Evolutionary conservation across 73 alveolate genomes (phyloP), one percentile per base, ranked within the genome.

Genomic region (Blepharisma japonicum): DNA sequence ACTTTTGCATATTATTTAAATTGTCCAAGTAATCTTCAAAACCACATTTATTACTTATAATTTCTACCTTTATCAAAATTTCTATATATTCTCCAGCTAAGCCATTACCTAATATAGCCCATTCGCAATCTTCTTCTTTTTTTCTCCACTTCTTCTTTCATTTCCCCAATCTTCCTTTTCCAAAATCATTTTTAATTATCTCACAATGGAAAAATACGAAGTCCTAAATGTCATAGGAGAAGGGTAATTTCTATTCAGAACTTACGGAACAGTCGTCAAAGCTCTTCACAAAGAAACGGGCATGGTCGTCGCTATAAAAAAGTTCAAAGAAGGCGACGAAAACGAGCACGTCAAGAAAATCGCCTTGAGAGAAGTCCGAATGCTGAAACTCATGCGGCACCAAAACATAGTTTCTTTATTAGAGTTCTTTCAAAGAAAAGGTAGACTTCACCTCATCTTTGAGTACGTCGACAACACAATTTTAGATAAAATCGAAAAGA

Each of bases 391-490:
- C 83, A 55, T 93, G n/a, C 82, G 88, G 48, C 94, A 93, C 77
- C 85, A 80, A 23, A 91, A 91, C 78, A 90, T 93, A n/a, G 95
- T 93, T 27, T 89, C 84, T 14, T 89, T 91, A 42, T 84, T 88
- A 71, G 98, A 93, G 80, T 94, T 95, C 7, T 91, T 88, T 46
- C 71, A 56, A 54, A 55, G 86, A 79, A 91, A 94, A 78, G 97
- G 97, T 66, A 78, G 94, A 66, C 84, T 94, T 42, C 90, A 81
- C 78, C 56, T 94, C 56, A 97, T 94, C 25, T 94, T 94, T 85
- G 99, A 94, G 71, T 94, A 89, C 74, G 94, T 93, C 0, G 99
- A 94, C 71, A 81, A 83, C 77, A 94, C 91, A 56, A 78, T 94
- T n/a, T 84, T 94, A 74, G 95, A 94, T 68, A 87, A 91, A 9